Base-by-base conservation (phyloP, 2,329 filamentous ascomycete genomes). In the Diatrype stigma region DNA sequence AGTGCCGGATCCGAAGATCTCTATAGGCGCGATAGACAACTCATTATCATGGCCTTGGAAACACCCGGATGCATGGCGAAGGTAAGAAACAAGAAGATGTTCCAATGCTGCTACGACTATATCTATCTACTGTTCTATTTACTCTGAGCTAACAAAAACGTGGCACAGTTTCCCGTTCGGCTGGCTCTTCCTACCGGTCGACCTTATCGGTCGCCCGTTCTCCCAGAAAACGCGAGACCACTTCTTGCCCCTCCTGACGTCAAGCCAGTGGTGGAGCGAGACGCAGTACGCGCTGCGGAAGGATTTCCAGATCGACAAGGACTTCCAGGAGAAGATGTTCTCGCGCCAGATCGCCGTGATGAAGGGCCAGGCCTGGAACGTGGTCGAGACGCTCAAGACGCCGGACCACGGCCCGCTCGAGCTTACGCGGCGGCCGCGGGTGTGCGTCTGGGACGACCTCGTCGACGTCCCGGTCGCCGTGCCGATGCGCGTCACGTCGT, bases 331-430 rank as follows among this genome's bases (percentile, higher is more conserved):
- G 73, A 87, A 90, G 70, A 99, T 99, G 94, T 99, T 96, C 72
- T 90, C 90, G n/a, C 85, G 90, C 59, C 94, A 99, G 66, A 95
- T 99, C 55, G 93, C 94, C 1, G 94, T 99, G 52, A 96, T 99
- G 90, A 99, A 99, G 71, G 94, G 94, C 11, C 94, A 99, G 67
- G 94, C 94, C 1, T 99, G 94, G 91, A 99, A 99, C 66, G 94
- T 99, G 0, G 94, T 99, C 4, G 94, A 99, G 73, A 96, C 94
- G 0, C 79, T 99, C 54, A 99, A 99, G 69, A 89, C 89, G 17
- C 78, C 84, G 1, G 94, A 97, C 64, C 93, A 97, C 65, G 94
- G 94, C 0, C 94, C 94, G 0, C 76, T 99, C 17, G 94, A 97
- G 71, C 81, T 99, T 48, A 97, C 94, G 4, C 82, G 94, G 56